Evolutionary conservation across 2,329 filamentous ascomycete species (phyloP), one percentile per base, ranked within the genome.

Genomic region (Diaporthe capsici): DNA sequence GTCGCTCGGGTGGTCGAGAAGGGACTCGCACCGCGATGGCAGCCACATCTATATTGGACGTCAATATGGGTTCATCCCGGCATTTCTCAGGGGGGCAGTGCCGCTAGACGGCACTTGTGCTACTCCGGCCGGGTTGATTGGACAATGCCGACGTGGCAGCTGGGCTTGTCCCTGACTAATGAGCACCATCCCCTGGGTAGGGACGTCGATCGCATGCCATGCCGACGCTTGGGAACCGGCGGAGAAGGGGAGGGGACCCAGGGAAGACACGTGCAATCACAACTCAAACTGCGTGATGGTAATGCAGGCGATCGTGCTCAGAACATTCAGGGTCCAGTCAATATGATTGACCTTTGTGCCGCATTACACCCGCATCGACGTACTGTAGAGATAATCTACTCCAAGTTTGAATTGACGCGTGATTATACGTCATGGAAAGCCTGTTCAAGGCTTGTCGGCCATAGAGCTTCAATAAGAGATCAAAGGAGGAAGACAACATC

Each of bases 261-360:
- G 63, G 44, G 20, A 37, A n/a, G 47, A 53, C 65, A 68, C 47
- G 65, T 68, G 65, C 31, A 4, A 10, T 68, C 65, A 68, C 65
- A 68, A 68, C 47, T 53, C 47, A 68, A 68, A 68, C 65, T 39
- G 31, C 31, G 65, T 68, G 65, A 53, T 31, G 65, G 49, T 10
- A 42, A 39, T 28, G 47, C 65, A 28, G 28, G 47, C 47, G 31
- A 42, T 68, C 47, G n/a, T 39, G n/a, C 12, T 39, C 37, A n/a
- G 47, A 70, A 39, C 65, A 20, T 55, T 70, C 31, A 53, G 65
- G 49, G 49, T 70, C 34, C 65, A 55, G 13, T 28, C 6, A 25
- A 68, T 8, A 25, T 39, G n/a, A 70, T 70, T 20, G 47, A 28
- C 65, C 31, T 31, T 31, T 42, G 15, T 42, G 34, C 55, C 34